These are phyloP conservation scores for Fusarium nanum DNA, from an alignment of 2,329 filamentous ascomycete genomes.

Conservation along the genomic window DNA sequence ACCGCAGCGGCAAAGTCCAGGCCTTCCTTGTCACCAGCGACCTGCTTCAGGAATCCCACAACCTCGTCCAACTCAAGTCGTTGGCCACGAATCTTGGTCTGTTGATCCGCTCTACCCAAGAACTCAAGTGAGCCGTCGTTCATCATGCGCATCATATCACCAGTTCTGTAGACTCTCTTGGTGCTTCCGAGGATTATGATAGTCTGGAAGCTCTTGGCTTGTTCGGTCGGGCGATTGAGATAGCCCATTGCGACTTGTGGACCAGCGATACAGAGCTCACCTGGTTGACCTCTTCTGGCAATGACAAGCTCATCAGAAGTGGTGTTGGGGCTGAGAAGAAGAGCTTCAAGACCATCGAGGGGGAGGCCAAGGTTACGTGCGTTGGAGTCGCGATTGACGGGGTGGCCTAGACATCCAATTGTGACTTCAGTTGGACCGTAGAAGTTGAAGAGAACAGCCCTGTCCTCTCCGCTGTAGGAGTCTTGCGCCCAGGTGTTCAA, in stretches of 20 bases:
- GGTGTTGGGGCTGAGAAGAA: not conserved
- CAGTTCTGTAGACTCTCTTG: slow-evolving; percentile 20
- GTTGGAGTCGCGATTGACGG: slow-evolving; percentile 16
- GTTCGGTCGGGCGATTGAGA: slow-evolving; percentile 10
- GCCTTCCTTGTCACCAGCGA: not conserved
- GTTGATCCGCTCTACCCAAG: slow-evolving; percentile 16
- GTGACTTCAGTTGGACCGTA: slow-evolving; percentile 29
- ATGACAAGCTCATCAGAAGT: rapidly evolving
- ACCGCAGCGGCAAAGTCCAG: slow-evolving; percentile 26
- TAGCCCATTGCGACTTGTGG: slow-evolving; percentile 27
- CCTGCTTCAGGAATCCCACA: slow-evolving; percentile 13
- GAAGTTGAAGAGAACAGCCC: slow-evolving; percentile 20
- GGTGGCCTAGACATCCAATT: slow-evolving; percentile 17
- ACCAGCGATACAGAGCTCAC: slow-evolving; percentile 24
- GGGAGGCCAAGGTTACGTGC: slow-evolving; percentile 28
- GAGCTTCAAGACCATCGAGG: slow-evolving; percentile 1
- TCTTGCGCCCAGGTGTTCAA: slow-evolving; percentile 1
- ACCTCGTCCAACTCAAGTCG: slow-evolving; percentile 26
- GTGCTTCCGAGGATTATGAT: not conserved
- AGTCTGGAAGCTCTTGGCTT: slow-evolving; percentile 18
- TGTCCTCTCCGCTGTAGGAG: rapidly evolving
- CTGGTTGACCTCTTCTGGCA: slow-evolving; percentile 7
- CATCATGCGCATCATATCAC: slow-evolving; percentile 37
- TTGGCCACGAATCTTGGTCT: slow-evolving; percentile 31
- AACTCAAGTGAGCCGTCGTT: slow-evolving; percentile 22